Base-by-base conservation (phyloP, 2,329 filamentous ascomycete species). In the Cladosporium sp. region DNA sequence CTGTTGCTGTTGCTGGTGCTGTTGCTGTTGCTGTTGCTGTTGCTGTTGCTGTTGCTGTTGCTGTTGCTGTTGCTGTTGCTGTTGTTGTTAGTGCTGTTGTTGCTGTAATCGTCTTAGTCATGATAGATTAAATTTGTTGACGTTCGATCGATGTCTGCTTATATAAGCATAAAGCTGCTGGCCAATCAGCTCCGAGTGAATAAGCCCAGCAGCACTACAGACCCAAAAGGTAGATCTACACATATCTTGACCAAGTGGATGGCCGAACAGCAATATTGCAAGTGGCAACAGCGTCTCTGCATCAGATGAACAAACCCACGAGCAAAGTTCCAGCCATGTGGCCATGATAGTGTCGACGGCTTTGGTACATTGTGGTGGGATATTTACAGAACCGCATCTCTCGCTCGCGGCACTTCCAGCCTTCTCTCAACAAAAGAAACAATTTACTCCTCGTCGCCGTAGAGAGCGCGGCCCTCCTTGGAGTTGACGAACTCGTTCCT, bases 401-500 rank as follows among this genome's bases (percentile, higher is more conserved):
- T 56, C 50, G 61, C 61, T 63, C 61, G 33, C 37, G 31, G 50
- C 61, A 44, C 61, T 63, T 37, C 50, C 31, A 44, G 35, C 59
- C 35, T 56, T 63, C 50, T 28, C 40, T 26, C 29, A 65, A 60
- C 31, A 53, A 57, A 59, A 40, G 44, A 59, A 40, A 59, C 7
- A 40, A 33, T 67, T 58, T 74, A 74, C 67, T 82, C 81, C 68
- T 78, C 79, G 23, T 81, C 82, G 65, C 69, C 80, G 68, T 79
- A 83, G 72, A 85, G 80, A 44, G 81, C 79, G 72, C 89, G 88
- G 62, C 90, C 90, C 65, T 84, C 82, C 86, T 93, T 93, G 73
- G 89, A 92, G 85, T 92, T 91, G 75, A 91, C 83, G 82, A 90
- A 92, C 78, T 92, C 85, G 83, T 92, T 93, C 81, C 91, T 93